Percentiles rank a stretch among this genome's conserved stretches.
Conservation (phyloP, 352 stramenopile genomes). For the Phytophthora colocasiae region DNA sequence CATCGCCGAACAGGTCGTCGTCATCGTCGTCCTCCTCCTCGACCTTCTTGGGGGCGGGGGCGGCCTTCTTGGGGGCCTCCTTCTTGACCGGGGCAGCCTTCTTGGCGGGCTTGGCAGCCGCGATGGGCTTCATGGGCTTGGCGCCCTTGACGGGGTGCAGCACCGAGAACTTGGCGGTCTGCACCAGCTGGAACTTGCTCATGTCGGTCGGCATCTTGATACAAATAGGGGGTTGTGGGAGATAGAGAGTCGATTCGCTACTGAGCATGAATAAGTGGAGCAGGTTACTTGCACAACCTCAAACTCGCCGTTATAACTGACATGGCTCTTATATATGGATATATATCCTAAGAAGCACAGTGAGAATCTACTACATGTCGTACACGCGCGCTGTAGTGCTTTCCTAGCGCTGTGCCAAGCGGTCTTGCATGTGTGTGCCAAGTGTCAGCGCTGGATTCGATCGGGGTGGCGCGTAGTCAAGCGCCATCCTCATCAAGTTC, state of each 20-base stretch:
- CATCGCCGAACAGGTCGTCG: conserved; percentile 67
- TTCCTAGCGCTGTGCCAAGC: no score
- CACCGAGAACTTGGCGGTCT: conserved; percentile 76
- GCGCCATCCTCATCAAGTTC: no score
- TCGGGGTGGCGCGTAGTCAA: no score
- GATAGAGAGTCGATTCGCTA: conserved; percentile 29
- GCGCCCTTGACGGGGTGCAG: conserved; percentile 60
- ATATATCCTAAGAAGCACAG: no score
- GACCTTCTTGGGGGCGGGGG: conserved; percentile 44
- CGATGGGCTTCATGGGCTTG: conserved; percentile 69
- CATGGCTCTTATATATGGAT: no score
- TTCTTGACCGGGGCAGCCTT: conserved; percentile 39
- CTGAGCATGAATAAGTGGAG: conserved; percentile 4
- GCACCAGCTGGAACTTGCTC: conserved; percentile 66
- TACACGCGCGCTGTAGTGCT: no score
- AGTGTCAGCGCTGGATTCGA: no score
- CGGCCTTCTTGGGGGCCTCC: conserved; percentile 39
- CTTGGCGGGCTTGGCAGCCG: conserved; percentile 41
- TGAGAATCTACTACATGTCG: no score
- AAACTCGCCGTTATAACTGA: no score
- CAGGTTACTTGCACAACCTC: no score
- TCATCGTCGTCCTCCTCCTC: conserved; percentile 49
- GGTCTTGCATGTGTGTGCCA: no score
- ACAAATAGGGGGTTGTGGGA: neutral
- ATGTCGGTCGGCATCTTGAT: conserved; percentile 53